Evolutionary conservation across 1,139 yeast species (phyloP).

Genomic region (Diutina sp.): DNA sequence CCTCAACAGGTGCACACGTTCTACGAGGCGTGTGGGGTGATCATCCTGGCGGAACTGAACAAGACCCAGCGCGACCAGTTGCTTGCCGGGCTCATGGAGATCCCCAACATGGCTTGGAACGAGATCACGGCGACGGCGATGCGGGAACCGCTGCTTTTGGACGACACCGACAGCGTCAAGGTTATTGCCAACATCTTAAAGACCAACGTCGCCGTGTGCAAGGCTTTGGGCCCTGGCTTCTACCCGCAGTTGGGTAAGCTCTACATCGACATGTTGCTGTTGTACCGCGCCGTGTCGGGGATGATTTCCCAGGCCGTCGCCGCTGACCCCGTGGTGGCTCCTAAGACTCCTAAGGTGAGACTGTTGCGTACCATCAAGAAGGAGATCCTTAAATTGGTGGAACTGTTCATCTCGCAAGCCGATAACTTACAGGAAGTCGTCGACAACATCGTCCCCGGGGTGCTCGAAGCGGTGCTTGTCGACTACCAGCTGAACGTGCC

Average conservation of each 20-base stretch:
- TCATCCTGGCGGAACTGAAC: conserved; percentile 69
- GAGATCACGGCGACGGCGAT: conserved; percentile 83
- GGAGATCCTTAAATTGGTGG: conserved; percentile 82
- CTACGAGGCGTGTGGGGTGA: conserved; percentile 95
- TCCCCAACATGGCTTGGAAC: conserved; percentile 92
- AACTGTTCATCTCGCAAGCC: conserved; percentile 79
- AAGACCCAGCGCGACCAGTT: conserved; percentile 58
- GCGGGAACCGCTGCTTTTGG: conserved; percentile 71
- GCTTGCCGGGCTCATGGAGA: conserved; percentile 67
- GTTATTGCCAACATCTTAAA: conserved; percentile 87
- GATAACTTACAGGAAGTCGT: conserved; percentile 81
- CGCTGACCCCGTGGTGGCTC: conserved; percentile 71
- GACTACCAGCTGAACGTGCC: conserved; percentile 87
- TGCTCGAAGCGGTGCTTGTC: conserved; percentile 75
- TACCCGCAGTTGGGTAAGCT: conserved; percentile 79
- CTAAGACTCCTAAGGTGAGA: conserved; percentile 91
- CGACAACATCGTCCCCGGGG: conserved; percentile 69
- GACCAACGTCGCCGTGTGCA: conserved; percentile 89
- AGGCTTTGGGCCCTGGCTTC: conserved; percentile 85
- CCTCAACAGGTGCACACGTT: conserved; percentile 98
- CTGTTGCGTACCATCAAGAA: conserved; percentile 93
- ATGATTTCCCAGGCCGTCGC: conserved; percentile 78
- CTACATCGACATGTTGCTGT: conserved; percentile 79
- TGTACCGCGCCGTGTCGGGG: conserved; percentile 83
- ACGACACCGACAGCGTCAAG: conserved; percentile 80